Base-by-base conservation (phyloP, 1,284 basidiomycete species). In the Ceratobasidium theobromae region DNA sequence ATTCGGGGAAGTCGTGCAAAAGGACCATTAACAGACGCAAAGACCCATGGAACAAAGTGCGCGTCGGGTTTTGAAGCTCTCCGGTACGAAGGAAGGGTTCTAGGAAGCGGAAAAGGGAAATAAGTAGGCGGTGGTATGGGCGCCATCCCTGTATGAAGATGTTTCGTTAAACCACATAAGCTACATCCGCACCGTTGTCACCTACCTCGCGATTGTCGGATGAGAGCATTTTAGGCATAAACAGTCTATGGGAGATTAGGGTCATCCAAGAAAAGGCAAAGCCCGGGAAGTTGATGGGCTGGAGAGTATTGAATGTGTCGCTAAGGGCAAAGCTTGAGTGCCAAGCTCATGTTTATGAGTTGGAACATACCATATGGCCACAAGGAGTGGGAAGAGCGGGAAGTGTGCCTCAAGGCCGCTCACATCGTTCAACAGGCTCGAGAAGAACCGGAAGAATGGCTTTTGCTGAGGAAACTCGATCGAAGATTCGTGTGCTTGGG, bases 231-330 rank as follows among this genome's bases (percentile, higher is more conserved):
- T 98, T 97, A 14, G 97, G 95, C 93, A 99, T 95, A 82, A 99
- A 98, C 58, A 95, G 80, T 64, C 96, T 84, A 77, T 99, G 97
- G 48, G 96, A 98, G 72, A 99, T 88, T 57, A 99, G 82, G 71
- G 90, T 91, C 82, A 98, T 88, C 97, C 97, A 99, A 30, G 95
- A 96, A 78, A 98, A 99, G 1, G 96, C 91, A 76, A 99, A 99
- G 40, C 95, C 91, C 6, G 97, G 97, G 81, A 98, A 99, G 78
- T 95, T 95, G 4, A 88, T 89, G 2, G 97, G 97, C 77, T 99
- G 96, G 68, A 97, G 80, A 48, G 95, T 97, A 76, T 95, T 96
- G 76, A 98, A 89, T 4, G 93, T 95, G 75, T 98, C 96, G 75
- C 93, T 95, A 72, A 35, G 58, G 62, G 71, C 45, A 70, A 33